A percentile compares a stretch with the other conserved stretches of the same genome.
Evolutionary conservation across 345 rosid genomes (phyloP).

Genomic region (Aquilaria yunnanensis): DNA sequence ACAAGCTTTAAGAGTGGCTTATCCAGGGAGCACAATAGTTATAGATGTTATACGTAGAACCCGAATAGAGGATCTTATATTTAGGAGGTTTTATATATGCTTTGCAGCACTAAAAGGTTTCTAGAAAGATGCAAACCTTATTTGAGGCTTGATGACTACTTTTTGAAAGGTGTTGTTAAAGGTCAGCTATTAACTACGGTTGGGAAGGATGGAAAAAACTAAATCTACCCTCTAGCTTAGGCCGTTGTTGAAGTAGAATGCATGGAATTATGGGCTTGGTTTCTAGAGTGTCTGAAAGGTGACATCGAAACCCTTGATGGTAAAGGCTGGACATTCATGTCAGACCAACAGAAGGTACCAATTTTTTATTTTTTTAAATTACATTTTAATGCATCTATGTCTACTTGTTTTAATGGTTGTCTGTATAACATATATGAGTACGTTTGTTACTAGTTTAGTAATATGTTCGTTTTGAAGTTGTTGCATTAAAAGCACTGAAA

Average conservation of each 20-base stretch:
- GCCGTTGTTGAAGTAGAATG: not conserved
- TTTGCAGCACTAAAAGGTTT: not conserved
- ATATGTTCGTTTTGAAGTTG: no score
- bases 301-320: not conserved
- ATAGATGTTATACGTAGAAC: no score
- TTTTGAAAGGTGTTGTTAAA: not conserved
- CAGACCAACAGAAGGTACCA: not conserved
- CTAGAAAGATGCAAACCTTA: not conserved
- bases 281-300: not conserved
- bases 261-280: not conserved
- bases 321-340: not conserved
- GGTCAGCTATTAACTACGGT: not conserved
- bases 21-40: no score
- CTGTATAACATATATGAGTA: no score
- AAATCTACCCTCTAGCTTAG: not conserved
- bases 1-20: no score
- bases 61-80: not conserved
- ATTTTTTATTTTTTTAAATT: not conserved
- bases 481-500: no score
- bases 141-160: not conserved
- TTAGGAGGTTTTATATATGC: not conserved
- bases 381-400: no score
- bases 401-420: no score
- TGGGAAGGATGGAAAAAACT: not conserved
- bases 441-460: no score